Percentiles rank a stretch among this genome's conserved stretches.
Evolutionary conservation across 1,139 yeast species (phyloP).

Genomic region (Candida sojae): DNA sequence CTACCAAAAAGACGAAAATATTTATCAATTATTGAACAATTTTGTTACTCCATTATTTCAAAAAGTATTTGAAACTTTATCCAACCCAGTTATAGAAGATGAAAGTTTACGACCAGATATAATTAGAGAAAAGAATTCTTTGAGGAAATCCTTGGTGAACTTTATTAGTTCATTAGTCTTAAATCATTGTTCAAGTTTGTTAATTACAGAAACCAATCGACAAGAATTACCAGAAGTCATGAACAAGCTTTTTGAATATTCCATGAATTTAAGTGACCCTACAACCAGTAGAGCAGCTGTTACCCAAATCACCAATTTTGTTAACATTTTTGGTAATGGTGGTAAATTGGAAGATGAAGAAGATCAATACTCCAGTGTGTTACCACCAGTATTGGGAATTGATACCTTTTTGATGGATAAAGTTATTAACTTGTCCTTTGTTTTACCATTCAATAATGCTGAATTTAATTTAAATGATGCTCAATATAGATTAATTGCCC

Average conservation of each 20-base stretch:
- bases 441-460: constrained; percentile 72
- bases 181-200: constrained; percentile 78
- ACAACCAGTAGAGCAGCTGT: constrained; percentile 69
- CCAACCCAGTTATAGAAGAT: constrained; percentile 22
- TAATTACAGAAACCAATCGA: constrained; percentile 68
- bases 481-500: constrained; percentile 69
- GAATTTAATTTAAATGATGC: constrained; percentile 75
- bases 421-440: constrained; percentile 70
- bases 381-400: constrained; percentile 66
- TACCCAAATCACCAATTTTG: constrained; percentile 66
- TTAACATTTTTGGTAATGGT: constrained; percentile 58
- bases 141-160: constrained; percentile 71
- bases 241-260: constrained; percentile 64
- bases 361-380: constrained; percentile 55
- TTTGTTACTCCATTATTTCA: constrained; percentile 72
- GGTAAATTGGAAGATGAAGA: constrained; percentile 61
- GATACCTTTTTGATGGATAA: constrained; percentile 70
- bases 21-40: constrained; percentile 73
- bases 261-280: constrained; percentile 57
- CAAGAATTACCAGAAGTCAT: constrained; percentile 63
- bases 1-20: constrained; percentile 64
- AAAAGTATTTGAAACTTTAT: constrained; percentile 60
- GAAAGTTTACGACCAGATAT: constrained; percentile 46
- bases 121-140: constrained; percentile 57
- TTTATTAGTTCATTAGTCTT: constrained; percentile 69